Conservation (phyloP, 768 basidiomycete species). For the Strobilomyces dryophilus region DNA sequence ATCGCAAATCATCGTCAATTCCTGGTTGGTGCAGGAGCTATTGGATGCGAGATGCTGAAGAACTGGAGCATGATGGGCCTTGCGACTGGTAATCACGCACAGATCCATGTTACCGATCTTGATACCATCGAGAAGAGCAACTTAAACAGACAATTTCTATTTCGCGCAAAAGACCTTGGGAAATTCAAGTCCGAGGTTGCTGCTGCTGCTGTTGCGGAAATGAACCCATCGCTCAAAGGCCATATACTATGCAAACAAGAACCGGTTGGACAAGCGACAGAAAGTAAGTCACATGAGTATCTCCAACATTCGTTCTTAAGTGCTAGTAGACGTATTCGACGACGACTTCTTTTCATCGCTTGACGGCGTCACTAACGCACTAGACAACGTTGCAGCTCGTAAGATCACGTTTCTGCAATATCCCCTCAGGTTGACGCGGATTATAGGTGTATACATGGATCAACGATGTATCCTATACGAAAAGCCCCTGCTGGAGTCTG, state of each 20-base stretch:
- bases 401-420: slow-evolving; percentile 28
- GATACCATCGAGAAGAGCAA: slow-evolving; percentile 99
- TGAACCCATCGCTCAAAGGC: slow-evolving; percentile 88
- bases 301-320: slow-evolving; percentile 11
- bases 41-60: slow-evolving; percentile 99
- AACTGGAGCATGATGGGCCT: slow-evolving; percentile 99
- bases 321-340: slow-evolving; percentile 69
- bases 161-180: slow-evolving; percentile 92
- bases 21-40: slow-evolving; percentile 97
- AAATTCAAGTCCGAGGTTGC: slow-evolving; percentile 97
- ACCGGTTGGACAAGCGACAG: slow-evolving; percentile 87
- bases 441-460: slow-evolving; percentile 94
- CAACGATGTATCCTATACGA: slow-evolving; percentile 94
- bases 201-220: slow-evolving; percentile 83
- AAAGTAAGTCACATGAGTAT: slow-evolving; percentile 55
- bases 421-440: slow-evolving; percentile 1
- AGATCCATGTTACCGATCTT: slow-evolving; percentile 91
- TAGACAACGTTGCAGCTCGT: slow-evolving; percentile 97
- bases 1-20: slow-evolving; percentile 89
- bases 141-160: slow-evolving; percentile 95
- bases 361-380: slow-evolving; percentile 94
- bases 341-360: slow-evolving; percentile 84
- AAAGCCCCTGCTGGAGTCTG: slow-evolving; percentile 95
- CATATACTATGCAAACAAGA: slow-evolving; percentile 90
- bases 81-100: slow-evolving; percentile 70